A percentile compares a stretch with the other conserved stretches of the same genome.
Conservation (phyloP, 2,329 filamentous ascomycete species). For the Incumbomyces delicatus region DNA sequence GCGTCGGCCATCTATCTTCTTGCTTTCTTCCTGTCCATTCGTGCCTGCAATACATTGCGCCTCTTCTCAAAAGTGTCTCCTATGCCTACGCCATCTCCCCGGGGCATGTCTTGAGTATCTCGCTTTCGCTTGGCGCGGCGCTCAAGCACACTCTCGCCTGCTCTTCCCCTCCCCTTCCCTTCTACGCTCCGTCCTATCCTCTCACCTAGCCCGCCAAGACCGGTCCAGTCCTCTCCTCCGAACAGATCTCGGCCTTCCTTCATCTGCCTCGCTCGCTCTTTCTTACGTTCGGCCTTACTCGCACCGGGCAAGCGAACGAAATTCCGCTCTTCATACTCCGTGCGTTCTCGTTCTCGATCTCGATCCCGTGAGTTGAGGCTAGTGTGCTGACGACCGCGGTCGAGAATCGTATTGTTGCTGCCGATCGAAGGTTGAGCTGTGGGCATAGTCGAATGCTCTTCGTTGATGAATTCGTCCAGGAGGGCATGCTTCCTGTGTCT, state of each 20-base stretch:
- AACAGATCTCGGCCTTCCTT: slow-evolving; percentile 48
- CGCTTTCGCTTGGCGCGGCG: slow-evolving; percentile 58
- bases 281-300: slow-evolving; percentile 74
- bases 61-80: slow-evolving; percentile 68
- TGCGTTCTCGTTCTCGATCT: slow-evolving; percentile 65
- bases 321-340: slow-evolving; percentile 84
- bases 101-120: slow-evolving; percentile 29
- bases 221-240: slow-evolving; percentile 89
- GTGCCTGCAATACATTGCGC: slow-evolving; percentile 37
- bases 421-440: slow-evolving; percentile 83
- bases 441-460: slow-evolving; percentile 74
- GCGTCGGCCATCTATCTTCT: too few species aligned
- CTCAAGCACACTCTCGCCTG: slow-evolving; percentile 57
- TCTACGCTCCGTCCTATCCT: slow-evolving; percentile 73
- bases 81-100: slow-evolving; percentile 43
- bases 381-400: slow-evolving; percentile 69
- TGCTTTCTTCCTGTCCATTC: slow-evolving; percentile 22
- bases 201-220: slow-evolving; percentile 74
- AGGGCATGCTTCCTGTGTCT: slow-evolving; percentile 66
- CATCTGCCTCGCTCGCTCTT: slow-evolving; percentile 41
- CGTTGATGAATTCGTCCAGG: slow-evolving; percentile 82
- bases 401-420: slow-evolving; percentile 60
- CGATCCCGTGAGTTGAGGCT: slow-evolving; percentile 56
- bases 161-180: slow-evolving; percentile 79
- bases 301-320: slow-evolving; percentile 77